A percentile compares a stretch with the other conserved stretches of the same genome.
Evolutionary conservation across 2,329 filamentous ascomycete species (phyloP).

Genomic region (Aotearoamyces nothofagi): DNA sequence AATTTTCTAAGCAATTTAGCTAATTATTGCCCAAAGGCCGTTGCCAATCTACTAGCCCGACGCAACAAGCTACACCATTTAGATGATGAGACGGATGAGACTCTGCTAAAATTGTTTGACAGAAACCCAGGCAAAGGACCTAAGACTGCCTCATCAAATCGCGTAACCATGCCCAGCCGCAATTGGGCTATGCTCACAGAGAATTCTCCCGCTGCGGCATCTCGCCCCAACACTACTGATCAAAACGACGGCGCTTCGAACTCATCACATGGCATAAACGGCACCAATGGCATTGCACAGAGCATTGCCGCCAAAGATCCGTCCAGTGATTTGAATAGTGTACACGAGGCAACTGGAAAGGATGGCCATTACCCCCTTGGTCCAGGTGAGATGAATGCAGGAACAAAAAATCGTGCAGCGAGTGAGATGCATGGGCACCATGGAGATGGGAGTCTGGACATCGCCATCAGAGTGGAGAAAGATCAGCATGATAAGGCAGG

Average conservation of each 20-base stretch:
- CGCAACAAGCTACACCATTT: slow-evolving; percentile 72
- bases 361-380: slow-evolving; percentile 61
- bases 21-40: too few species aligned
- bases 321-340: slow-evolving; percentile 9
- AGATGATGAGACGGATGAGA: slow-evolving; percentile 68
- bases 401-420: slow-evolving; percentile 64
- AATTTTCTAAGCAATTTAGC: too few species aligned
- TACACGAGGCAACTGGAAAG: slow-evolving; percentile 27
- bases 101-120: slow-evolving; percentile 82
- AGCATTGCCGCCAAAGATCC: neutral
- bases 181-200: slow-evolving; percentile 89
- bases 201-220: slow-evolving; percentile 51
- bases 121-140: slow-evolving; percentile 65
- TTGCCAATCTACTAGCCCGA: slow-evolving; percentile 81
- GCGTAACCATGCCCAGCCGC: slow-evolving; percentile 79
- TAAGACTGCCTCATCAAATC: slow-evolving; percentile 64
- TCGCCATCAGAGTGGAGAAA: slow-evolving; percentile 76
- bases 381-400: slow-evolving; percentile 61
- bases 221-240: slow-evolving; percentile 10
- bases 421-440: slow-evolving; percentile 34
- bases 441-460: slow-evolving; percentile 53
- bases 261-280: neutral
- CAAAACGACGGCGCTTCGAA: slow-evolving; percentile 2
- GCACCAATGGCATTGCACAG: slow-evolving; percentile 3
- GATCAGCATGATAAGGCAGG: slow-evolving; percentile 71